phyloP scores from a whole-genome alignment of 441 rosid genomes.

The Omphalea diandra region DNA sequence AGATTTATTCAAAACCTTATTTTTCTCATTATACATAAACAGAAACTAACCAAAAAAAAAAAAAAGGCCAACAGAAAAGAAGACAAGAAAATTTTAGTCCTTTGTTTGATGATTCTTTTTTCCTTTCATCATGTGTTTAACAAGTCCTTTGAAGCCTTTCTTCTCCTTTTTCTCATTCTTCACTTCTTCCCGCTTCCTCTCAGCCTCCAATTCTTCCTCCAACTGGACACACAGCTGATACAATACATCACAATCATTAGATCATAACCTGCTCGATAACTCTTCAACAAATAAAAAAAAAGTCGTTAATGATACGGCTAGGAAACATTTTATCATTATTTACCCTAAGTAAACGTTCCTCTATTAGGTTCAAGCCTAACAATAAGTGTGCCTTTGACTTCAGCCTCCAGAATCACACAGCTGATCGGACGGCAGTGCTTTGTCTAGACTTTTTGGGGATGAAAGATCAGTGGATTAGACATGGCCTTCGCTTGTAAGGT shows the following conservation, averaged over 20 bases:
- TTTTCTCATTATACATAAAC: no score
- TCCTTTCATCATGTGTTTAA: constrained; percentile 29
- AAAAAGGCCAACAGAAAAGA: no score
- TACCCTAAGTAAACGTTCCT: constrained; percentile 48
- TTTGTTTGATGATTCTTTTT: constrained; percentile 14
- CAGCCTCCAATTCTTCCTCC: constrained; percentile 39
- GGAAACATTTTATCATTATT: no score
- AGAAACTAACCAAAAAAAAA: no score
- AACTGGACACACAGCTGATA: constrained; percentile 29
- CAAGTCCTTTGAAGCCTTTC: constrained; percentile 36
- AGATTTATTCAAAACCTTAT: no score
- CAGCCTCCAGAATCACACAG: constrained; percentile 46
- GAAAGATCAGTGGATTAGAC: constrained; percentile 34
- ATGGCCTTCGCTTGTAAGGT: constrained; percentile 42
- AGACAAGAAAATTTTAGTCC: neutral
- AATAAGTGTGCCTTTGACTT: constrained; percentile 47
- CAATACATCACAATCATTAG: neutral
- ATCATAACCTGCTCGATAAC: neutral
- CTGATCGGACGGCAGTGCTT: constrained; percentile 62
- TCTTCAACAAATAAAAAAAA: no score
- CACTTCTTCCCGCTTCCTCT: constrained; percentile 29
- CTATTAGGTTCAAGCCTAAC: constrained; percentile 46
- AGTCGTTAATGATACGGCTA: neutral
- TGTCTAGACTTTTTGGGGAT: constrained; percentile 43
- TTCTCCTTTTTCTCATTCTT: constrained; percentile 22